These are phyloP conservation scores for Sextonia rubra DNA, from an alignment of 164 flowering plant species.

Conservation along the genomic window DNA sequence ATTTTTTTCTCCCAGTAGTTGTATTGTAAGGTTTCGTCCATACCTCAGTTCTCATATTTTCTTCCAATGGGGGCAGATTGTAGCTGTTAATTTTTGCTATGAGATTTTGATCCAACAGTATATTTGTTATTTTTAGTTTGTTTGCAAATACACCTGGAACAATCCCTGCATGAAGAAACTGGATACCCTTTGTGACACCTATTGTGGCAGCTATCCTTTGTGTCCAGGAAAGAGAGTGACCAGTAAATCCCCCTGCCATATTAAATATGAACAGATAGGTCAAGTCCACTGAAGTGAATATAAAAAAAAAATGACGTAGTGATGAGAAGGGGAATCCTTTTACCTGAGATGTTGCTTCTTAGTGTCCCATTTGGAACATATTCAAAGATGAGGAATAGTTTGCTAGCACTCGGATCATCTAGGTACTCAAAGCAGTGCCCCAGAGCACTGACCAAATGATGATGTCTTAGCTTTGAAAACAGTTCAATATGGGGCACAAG, in stretches of 20 bases:
- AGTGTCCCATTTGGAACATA: conserved; percentile 78
- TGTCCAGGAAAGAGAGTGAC: conserved; percentile 57
- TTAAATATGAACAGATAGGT: background rate
- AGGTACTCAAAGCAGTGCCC: conserved; percentile 97
- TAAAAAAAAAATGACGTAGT: background rate
- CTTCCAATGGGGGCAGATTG: conserved; percentile 69
- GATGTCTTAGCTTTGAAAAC: conserved; percentile 82
- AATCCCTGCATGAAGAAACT: conserved; percentile 83
- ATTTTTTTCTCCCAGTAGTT: too few relatives aligned
- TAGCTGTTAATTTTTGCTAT: conserved; percentile 81
- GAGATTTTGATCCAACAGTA: conserved; percentile 75
- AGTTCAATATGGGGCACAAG: conserved; percentile 71
- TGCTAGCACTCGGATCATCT: conserved; percentile 89
- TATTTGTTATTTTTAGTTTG: conserved; percentile 67
- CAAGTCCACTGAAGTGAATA: background rate
- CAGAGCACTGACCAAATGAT: conserved; percentile 80
- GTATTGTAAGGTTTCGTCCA: background rate
- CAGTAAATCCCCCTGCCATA: conserved; percentile 34
- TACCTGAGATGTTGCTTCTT: conserved; percentile 76
- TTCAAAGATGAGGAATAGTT: conserved; percentile 82
- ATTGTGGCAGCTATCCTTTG: conserved; percentile 81
- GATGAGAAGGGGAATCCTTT: background rate
- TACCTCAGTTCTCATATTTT: conserved; percentile 32
- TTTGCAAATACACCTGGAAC: conserved; percentile 76
- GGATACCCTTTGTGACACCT: conserved; percentile 85